Percentiles rank a stretch among this genome's conserved stretches.
Evolutionary conservation across 164 flowering plant species (phyloP).

Genomic region (Akebia trifoliata): DNA sequence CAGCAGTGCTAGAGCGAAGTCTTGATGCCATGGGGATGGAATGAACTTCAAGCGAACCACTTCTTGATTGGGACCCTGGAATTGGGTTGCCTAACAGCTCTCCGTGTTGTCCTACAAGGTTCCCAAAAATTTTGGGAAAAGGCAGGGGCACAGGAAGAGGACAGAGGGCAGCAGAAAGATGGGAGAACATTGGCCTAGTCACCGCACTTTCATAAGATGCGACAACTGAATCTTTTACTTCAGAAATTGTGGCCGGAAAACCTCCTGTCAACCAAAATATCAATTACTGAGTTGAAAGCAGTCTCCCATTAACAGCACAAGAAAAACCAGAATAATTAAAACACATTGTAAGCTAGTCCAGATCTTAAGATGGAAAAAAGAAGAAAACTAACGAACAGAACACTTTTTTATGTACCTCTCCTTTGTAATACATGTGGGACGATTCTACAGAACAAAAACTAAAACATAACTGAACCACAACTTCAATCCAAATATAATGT

Average conservation of each 20-base stretch:
- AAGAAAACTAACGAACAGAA: too few relatives aligned
- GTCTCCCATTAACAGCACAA: too few relatives aligned
- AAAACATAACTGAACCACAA: neutral
- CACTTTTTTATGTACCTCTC: neutral
- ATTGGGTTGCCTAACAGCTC: slow-evolving; percentile 43
- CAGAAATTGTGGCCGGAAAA: slow-evolving; percentile 45
- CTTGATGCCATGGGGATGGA: slow-evolving; percentile 90
- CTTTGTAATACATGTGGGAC: neutral
- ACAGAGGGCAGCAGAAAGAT: slow-evolving; percentile 63
- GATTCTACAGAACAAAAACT: neutral
- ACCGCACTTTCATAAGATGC: slow-evolving; percentile 37
- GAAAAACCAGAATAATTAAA: too few relatives aligned
- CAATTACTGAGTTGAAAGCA: neutral
- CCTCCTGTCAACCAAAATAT: slow-evolving; percentile 35
- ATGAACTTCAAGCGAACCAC: slow-evolving; percentile 73
- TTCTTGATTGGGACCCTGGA: slow-evolving; percentile 32
- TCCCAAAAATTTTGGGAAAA: slow-evolving; percentile 72
- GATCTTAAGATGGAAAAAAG: too few relatives aligned
- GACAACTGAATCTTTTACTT: slow-evolving; percentile 52
- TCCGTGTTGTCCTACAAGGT: slow-evolving; percentile 57
- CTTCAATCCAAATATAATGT: neutral
- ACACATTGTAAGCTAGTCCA: too few relatives aligned
- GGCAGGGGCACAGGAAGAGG: slow-evolving; percentile 94
- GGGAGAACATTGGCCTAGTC: slow-evolving; percentile 55
- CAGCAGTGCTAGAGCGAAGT: slow-evolving; percentile 69